phyloP scores from a whole-genome alignment of 257 asterid species.

The Solanum pimpinellifolium region DNA sequence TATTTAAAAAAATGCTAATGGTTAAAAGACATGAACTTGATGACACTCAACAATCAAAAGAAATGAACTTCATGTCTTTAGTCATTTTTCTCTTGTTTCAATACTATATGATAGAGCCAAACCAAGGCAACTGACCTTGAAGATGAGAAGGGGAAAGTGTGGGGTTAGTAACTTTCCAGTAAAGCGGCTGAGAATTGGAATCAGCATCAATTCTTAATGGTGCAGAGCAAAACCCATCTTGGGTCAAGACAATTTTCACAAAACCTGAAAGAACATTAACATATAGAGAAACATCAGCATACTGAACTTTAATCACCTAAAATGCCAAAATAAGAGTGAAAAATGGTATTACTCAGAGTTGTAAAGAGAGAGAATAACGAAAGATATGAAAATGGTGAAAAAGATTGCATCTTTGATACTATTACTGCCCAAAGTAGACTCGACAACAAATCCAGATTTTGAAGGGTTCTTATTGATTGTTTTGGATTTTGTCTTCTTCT shows the following conservation, averaged over 20 bases:
- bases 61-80: not conserved
- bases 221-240: conserved; percentile 73
- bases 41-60: not conserved
- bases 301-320: not conserved
- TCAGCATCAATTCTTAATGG: conserved; percentile 38
- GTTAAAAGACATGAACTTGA: not conserved
- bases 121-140: conserved; percentile 31
- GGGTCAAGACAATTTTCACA: conserved; percentile 17
- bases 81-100: not conserved
- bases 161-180: conserved; percentile 87
- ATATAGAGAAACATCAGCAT: not conserved
- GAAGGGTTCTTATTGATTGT: not conserved
- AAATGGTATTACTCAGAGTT: conserved; percentile 14
- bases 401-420: conserved; percentile 37
- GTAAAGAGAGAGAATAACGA: conserved; percentile 13
- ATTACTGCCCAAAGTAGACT: not conserved
- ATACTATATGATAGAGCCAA: not conserved
- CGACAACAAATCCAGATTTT: not conserved
- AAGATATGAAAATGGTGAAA: conserved; percentile 14
- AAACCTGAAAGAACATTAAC: conserved; percentile 25
- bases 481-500: not conserved
- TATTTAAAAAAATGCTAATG: not conserved
- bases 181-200: conserved; percentile 38
- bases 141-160: conserved; percentile 90
- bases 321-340: not conserved